Base-by-base conservation (phyloP, 2,329 filamentous ascomycete species). In the Sporothrix globosa region DNA sequence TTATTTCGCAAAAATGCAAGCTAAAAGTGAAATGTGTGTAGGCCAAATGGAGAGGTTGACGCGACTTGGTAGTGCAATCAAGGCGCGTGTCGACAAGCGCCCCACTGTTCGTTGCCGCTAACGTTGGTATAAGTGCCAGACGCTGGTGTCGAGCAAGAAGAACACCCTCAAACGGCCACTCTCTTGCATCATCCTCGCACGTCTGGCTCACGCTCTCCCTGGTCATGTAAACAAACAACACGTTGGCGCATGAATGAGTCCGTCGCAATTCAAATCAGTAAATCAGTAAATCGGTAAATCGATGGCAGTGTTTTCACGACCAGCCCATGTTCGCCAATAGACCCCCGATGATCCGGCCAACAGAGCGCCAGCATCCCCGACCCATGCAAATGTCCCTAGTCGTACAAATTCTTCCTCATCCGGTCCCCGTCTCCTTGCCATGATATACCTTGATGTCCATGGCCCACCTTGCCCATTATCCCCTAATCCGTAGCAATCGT, bases 1-100 rank as follows among this genome's bases (percentile, higher is more conserved):
- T 61, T 44, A 24, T 61, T 60, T 41, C 44, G 24, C 34, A 61
- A 60, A 61, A 61, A 61, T 61, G 56, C n/a, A 61, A 17, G 24
- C 56, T 41, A 9, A 5, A 34, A 1, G 34, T 34, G 7, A 9
- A 34, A 61, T 61, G 34, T 44, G 21, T 44, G n/a, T 24, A 9
- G 27, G 27, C 4, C 34, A 34, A 34, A 34, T 7, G 1, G 34
- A 4, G 6, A 34, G 34, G 34, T 34, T 34, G 44, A 48, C 44
- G 17, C 44, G 13, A 48, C 17, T 7, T 7, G 30, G 41, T 60
- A 60, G 54, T 41, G 54, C 21, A 24, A 7, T 3, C 24, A 56
- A 56, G 24, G 1, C 27, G 41, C 41, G 34, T 34, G 11, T 44
- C 41, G 41, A 17, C 41, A 44, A 44, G 41, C 41, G 41, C 9